Conservation (phyloP, 495 filamentous ascomycete genomes). For the Hypoxylon rickii region DNA sequence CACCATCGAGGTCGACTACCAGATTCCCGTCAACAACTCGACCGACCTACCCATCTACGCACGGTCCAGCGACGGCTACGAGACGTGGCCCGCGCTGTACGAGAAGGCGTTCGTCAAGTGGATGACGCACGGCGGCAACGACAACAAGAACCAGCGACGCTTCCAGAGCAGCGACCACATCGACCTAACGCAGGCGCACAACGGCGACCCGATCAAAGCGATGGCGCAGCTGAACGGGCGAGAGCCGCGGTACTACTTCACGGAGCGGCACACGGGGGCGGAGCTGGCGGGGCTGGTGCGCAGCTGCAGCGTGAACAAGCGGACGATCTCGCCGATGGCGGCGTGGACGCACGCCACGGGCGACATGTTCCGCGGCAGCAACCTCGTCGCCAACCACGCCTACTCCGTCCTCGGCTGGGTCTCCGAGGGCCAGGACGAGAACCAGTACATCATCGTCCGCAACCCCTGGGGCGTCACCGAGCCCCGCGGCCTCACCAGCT, state of each 20-base stretch:
- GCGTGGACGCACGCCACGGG: constrained; percentile 40
- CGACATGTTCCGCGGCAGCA: constrained; percentile 39
- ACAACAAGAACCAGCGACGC: neutral
- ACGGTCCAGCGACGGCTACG: constrained; percentile 39
- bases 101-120: constrained; percentile 50
- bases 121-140: constrained; percentile 19
- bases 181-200: constrained; percentile 39
- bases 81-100: constrained; percentile 46
- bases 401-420: constrained; percentile 47
- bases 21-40: constrained; percentile 44
- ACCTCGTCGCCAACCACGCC: constrained; percentile 45
- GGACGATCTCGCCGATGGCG: constrained; percentile 39
- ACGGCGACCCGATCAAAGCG: constrained; percentile 46
- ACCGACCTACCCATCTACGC: constrained; percentile 43
- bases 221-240: constrained; percentile 44
- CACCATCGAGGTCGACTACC: constrained; percentile 44
- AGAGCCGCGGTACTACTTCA: constrained; percentile 40
- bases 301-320: constrained; percentile 39
- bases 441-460: constrained; percentile 44
- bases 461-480: constrained; percentile 47
- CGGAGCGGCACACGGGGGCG: constrained; percentile 20
- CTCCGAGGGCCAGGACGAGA: constrained; percentile 37
- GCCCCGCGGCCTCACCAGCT: constrained; percentile 36
- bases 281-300: constrained; percentile 41
- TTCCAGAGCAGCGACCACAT: constrained; percentile 21